Evolutionary conservation across 139 green algal genomes (phyloP).

Genomic region (Chlamydomonas incerta): DNA sequence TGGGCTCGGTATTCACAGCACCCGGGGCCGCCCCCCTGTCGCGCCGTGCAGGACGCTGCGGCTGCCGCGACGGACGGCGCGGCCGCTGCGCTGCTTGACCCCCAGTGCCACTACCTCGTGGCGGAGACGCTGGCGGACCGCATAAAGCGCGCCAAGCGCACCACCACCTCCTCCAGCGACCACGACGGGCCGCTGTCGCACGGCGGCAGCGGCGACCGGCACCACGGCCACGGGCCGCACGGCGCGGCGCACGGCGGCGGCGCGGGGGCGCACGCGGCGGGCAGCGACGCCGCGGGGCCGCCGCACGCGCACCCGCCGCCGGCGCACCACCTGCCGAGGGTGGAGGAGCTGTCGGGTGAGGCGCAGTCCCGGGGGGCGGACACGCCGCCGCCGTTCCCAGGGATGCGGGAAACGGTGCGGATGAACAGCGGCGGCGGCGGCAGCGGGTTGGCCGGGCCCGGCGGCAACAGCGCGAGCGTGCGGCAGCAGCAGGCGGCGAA

Average conservation of each 20-base stretch:
- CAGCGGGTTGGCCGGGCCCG: neutral
- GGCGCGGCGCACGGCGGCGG: neutral
- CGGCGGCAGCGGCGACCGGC: constrained; percentile 26
- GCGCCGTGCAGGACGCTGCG: too few species aligned
- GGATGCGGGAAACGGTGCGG: neutral
- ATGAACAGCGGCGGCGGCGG: neutral
- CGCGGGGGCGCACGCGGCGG: neutral
- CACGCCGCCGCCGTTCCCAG: neutral
- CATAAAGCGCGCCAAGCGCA: constrained; percentile 31
- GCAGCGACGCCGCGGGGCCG: neutral
- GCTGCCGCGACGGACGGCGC: too few species aligned
- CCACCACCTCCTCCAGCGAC: constrained; percentile 13
- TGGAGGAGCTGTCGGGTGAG: constrained; percentile 1
- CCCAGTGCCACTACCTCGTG: neutral
- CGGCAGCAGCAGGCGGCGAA: neutral
- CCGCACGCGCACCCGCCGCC: neutral
- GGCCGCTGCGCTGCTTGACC: neutral
- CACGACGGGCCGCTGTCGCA: constrained; percentile 1
- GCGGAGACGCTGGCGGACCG: constrained; percentile 33
- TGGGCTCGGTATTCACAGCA: too few species aligned
- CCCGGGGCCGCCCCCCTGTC: too few species aligned
- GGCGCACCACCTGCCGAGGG: neutral
- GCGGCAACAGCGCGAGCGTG: neutral
- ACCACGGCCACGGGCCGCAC: neutral
- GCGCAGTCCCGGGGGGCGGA: constrained; percentile 19